Evolutionary conservation across 257 asterid species (phyloP).

Genomic region (Solanum pinnatisectum): DNA sequence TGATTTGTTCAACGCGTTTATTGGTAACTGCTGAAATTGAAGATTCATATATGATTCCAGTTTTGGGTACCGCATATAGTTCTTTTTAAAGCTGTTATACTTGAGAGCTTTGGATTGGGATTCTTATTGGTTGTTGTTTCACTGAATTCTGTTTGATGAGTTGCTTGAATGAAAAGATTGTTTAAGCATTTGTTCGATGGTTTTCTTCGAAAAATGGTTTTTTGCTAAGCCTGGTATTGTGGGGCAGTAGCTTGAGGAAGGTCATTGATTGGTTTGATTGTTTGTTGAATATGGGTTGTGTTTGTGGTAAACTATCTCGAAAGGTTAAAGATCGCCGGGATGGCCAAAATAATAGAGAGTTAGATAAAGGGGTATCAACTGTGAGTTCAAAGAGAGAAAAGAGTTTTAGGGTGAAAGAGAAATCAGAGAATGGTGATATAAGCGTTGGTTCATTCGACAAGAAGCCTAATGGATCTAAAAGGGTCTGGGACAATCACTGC

Average conservation of each 20-base stretch:
- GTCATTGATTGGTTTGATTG: neutral
- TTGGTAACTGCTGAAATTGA: too few species aligned
- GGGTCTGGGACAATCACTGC: conserved; percentile 54
- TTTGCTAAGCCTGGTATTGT: conserved; percentile 5
- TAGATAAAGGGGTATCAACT: conserved; percentile 38
- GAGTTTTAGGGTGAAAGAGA: conserved; percentile 45
- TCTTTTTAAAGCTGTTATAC: neutral
- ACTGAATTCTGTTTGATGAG: conserved; percentile 5
- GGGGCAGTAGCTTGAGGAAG: conserved; percentile 2
- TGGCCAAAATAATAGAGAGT: conserved; percentile 52
- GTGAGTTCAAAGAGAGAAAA: conserved; percentile 43
- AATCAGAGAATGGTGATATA: conserved; percentile 26
- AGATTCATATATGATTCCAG: neutral
- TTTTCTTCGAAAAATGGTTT: conserved; percentile 1
- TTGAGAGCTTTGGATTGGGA: neutral
- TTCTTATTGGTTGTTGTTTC: neutral
- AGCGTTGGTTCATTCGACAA: conserved; percentile 44
- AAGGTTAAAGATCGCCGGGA: conserved; percentile 35
- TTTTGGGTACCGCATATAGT: neutral
- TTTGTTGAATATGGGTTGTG: conserved; percentile 61
- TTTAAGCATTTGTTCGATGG: conserved; percentile 7
- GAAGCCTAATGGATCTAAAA: conserved; percentile 48
- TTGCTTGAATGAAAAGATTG: neutral
- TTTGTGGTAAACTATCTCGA: conserved; percentile 64
- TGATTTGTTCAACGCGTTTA: too few species aligned